These are phyloP conservation scores for Cornus controversa DNA, from an alignment of 148 eudicot species.

Conservation along the genomic window DNA sequence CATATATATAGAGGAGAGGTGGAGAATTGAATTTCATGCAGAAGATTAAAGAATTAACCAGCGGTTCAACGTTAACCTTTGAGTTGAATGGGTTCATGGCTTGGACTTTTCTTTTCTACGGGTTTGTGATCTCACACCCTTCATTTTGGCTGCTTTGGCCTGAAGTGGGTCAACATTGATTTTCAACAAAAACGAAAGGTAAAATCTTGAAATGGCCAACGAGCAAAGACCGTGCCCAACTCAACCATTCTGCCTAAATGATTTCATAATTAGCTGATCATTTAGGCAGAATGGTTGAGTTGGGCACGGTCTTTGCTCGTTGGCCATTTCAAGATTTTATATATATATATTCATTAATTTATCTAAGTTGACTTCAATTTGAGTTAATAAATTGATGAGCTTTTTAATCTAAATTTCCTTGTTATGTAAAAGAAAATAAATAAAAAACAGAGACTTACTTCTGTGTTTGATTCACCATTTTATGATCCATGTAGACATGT, in stretches of 20 bases:
- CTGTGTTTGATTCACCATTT: too few relatives aligned
- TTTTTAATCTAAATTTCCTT: too few relatives aligned
- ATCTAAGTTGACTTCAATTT: too few relatives aligned
- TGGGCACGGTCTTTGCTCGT: too few relatives aligned
- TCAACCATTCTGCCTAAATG: not conserved
- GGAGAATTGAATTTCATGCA: not conserved
- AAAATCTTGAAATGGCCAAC: not conserved
- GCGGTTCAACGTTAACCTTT: not conserved
- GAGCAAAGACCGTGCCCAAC: not conserved
- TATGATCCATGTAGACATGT: too few relatives aligned
- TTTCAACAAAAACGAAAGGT: not conserved
- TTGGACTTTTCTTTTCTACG: not conserved
- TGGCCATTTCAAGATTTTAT: too few relatives aligned
- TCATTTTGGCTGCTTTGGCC: not conserved
- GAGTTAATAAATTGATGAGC: too few relatives aligned
- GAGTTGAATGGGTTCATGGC: not conserved
- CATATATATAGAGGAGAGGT: not conserved
- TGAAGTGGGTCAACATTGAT: not conserved
- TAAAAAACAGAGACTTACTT: too few relatives aligned
- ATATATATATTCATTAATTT: too few relatives aligned
- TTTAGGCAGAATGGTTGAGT: too few relatives aligned
- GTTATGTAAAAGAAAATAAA: too few relatives aligned
- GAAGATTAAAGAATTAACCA: not conserved
- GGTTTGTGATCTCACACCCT: not conserved
- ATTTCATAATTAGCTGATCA: not conserved